phyloP scores from a whole-genome alignment of 768 basidiomycete genomes.

The Psilocybe tampanensis region DNA sequence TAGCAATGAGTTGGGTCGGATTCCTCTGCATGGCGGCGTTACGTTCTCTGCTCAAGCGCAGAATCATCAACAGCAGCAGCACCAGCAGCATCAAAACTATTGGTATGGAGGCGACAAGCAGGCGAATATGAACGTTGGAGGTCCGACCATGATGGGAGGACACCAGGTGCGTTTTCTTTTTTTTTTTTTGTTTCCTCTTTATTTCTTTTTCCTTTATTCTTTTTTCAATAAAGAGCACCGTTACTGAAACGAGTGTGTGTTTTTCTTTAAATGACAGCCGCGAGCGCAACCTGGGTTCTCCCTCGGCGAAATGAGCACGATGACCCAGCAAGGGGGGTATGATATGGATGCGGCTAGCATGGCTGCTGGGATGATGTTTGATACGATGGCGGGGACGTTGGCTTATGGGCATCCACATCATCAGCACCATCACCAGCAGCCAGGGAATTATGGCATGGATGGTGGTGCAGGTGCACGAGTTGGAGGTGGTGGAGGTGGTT shows the following conservation, averaged over 20 bases:
- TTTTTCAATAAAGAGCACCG: no score
- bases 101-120: conserved; percentile 7
- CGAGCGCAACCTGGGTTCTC: conserved; percentile 1
- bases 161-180: neutral
- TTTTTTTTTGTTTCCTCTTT: no score
- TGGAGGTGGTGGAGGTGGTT: neutral
- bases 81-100: conserved; percentile 1
- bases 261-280: neutral
- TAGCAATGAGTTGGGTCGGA: conserved; percentile 57
- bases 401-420: conserved; percentile 2
- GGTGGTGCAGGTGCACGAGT: no score
- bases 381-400: conserved; percentile 20
- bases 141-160: neutral
- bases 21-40: conserved; percentile 45
- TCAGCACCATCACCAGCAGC: no score
- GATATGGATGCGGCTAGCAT: conserved; percentile 21
- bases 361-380: conserved; percentile 25
- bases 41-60: conserved; percentile 23
- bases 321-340: conserved; percentile 19
- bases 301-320: conserved; percentile 16
- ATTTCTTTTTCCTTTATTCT: no score
- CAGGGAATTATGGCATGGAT: no score
- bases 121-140: neutral
- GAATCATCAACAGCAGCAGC: conserved; percentile 3
- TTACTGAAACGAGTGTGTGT: no score